phyloP scores from a whole-genome alignment of 139 green algal species.

The Tetratostichococcus sp. region DNA sequence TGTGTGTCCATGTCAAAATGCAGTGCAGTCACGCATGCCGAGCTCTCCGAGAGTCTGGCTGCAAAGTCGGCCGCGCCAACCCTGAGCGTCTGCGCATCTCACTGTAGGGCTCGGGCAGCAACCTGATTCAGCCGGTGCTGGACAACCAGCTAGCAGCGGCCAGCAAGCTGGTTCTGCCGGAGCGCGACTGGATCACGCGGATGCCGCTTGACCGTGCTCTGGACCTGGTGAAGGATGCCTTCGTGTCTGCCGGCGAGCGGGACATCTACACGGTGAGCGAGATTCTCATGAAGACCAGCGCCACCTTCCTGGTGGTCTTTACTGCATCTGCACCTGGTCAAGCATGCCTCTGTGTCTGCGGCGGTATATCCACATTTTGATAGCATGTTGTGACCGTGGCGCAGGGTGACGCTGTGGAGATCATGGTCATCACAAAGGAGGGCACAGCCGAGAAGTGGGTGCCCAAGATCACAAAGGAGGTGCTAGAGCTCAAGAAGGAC shows the following conservation, averaged over 20 bases:
- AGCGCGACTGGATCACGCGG: slow-evolving; percentile 54
- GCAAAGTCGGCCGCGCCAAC: too few relatives aligned
- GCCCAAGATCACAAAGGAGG: slow-evolving; percentile 46
- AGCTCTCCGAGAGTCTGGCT: too few relatives aligned
- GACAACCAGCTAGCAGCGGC: slow-evolving; percentile 97
- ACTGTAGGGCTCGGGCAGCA: slow-evolving; percentile 88
- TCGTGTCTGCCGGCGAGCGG: slow-evolving; percentile 91
- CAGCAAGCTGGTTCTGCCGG: slow-evolving; percentile 81
- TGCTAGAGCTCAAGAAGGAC: slow-evolving; percentile 87
- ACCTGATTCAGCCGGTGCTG: slow-evolving; percentile 96
- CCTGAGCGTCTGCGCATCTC: too few relatives aligned
- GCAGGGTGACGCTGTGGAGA: slow-evolving; percentile 93
- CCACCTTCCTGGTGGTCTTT: too few relatives aligned
- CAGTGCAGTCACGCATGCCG: too few relatives aligned
- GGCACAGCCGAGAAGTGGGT: slow-evolving; percentile 32
- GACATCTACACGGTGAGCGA: slow-evolving; percentile 96
- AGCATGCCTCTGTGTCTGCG: background rate
- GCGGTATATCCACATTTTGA: too few relatives aligned
- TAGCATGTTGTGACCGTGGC: background rate
- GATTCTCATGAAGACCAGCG: too few relatives aligned
- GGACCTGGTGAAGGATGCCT: slow-evolving; percentile 94
- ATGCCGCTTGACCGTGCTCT: slow-evolving; percentile 79
- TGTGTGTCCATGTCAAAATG: too few relatives aligned
- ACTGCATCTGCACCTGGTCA: too few relatives aligned
- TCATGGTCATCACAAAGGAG: slow-evolving; percentile 90